A percentile compares a stretch with the other conserved stretches of the same genome.
These are phyloP conservation scores for Exophiala sp. DNA, from an alignment of 2,329 filamentous ascomycete species.

Conservation along the genomic window DNA sequence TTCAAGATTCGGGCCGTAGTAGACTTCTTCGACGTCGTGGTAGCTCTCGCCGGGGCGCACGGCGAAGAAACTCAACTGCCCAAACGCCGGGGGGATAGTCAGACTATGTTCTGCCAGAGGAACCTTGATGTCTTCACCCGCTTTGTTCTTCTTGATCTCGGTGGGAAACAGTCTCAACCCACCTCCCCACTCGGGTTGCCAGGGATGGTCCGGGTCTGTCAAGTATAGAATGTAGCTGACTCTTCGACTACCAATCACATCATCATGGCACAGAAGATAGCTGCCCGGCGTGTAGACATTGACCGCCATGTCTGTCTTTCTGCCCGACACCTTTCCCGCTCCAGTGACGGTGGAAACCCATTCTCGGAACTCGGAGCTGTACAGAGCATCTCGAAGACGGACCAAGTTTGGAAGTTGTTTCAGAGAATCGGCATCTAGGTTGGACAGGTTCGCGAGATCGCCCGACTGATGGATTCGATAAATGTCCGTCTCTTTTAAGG, in stretches of 20 bases:
- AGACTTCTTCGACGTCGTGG: conserved; percentile 97
- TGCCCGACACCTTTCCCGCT: conserved; percentile 78
- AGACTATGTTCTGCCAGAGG: conserved; percentile 72
- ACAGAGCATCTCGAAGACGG: conserved; percentile 85
- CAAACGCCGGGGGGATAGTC: conserved; percentile 88
- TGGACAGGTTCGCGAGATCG: conserved; percentile 92
- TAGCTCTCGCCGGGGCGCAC: conserved; percentile 98
- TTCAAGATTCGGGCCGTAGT: conserved; percentile 58
- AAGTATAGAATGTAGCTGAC: conserved; percentile 97
- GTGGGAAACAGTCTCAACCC: conserved; percentile 81
- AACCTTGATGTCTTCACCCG: conserved; percentile 70
- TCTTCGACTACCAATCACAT: conserved; percentile 93
- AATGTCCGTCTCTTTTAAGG: conserved; percentile 97
- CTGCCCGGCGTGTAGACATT: conserved; percentile 97
- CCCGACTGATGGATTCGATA: conserved; percentile 99
- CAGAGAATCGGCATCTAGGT: conserved; percentile 78
- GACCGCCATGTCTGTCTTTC: conserved; percentile 98
- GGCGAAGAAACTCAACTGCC: conserved; percentile 95
- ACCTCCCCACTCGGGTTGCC: conserved; percentile 89
- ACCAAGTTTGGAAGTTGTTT: conserved; percentile 84
- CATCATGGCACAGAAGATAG: conserved; percentile 92
- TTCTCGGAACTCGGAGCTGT: conserved; percentile 81
- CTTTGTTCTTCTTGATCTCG: conserved; percentile 57
- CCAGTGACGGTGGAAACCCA: conserved; percentile 82
- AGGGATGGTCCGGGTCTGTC: conserved; percentile 82